Conservation (phyloP, 2,329 filamentous ascomycete genomes). For the Escovopsis sp. region DNA sequence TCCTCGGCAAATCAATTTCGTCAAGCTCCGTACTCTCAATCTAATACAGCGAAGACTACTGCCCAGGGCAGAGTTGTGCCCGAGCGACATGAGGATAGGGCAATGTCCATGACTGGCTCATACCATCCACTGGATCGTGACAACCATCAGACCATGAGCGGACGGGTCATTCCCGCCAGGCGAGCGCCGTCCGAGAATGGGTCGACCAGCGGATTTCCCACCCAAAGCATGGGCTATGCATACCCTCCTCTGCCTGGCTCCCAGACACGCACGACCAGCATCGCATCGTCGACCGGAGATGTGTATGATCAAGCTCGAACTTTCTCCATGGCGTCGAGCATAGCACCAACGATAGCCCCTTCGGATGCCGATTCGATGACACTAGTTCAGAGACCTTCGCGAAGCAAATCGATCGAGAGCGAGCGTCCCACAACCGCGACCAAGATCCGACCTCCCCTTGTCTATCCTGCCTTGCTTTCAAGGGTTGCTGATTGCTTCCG, state of each 20-base stretch:
- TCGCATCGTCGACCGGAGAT: slow-evolving; percentile 39
- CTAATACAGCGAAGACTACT: slow-evolving; percentile 60
- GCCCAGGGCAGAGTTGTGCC: slow-evolving; percentile 85
- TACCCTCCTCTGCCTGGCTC: slow-evolving; percentile 34
- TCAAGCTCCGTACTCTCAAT: slow-evolving; percentile 55
- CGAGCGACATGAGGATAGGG: slow-evolving; percentile 78
- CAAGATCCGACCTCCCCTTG: slow-evolving; percentile 62
- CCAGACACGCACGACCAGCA: slow-evolving; percentile 46
- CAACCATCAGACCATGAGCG: slow-evolving; percentile 84
- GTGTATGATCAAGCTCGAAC: slow-evolving; percentile 42
- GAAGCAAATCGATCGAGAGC: slow-evolving; percentile 39
- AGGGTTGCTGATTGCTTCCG: slow-evolving; percentile 85
- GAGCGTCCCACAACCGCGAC: slow-evolving; percentile 40
- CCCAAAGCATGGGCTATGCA: slow-evolving; percentile 17
- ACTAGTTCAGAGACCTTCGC: slow-evolving; percentile 42
- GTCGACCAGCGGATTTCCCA: slow-evolving; percentile 20
- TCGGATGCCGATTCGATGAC: slow-evolving; percentile 37
- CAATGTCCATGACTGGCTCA: slow-evolving; percentile 87
- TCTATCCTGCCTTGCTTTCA: slow-evolving; percentile 90
- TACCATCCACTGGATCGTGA: slow-evolving; percentile 56
- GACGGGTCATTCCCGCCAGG: slow-evolving; percentile 71
- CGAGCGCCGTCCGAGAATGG: slow-evolving; percentile 29
- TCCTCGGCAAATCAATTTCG: slow-evolving; percentile 62
- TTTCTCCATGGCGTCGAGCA: slow-evolving; percentile 87
- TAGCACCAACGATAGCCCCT: slow-evolving; percentile 53